Conservation (phyloP, 1,284 basidiomycete genomes). For the Fereydounia khargensis region DNA sequence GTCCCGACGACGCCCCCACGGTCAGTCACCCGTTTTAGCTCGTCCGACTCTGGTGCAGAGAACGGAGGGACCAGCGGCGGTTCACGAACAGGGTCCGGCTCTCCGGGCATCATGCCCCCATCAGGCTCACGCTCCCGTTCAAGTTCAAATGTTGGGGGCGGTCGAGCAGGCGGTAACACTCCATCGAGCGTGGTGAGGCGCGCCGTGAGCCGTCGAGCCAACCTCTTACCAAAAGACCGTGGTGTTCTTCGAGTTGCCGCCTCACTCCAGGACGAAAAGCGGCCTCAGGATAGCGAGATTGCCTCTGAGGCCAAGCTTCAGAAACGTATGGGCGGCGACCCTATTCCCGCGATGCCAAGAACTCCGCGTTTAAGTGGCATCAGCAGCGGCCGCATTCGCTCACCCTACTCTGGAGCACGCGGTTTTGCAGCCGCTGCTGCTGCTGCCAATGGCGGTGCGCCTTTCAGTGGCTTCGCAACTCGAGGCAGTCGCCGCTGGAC, state of each 20-base stretch:
- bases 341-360: slow-evolving; percentile 20
- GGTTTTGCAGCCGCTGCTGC: background rate
- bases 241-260: slow-evolving; percentile 48
- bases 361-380: slow-evolving; percentile 13
- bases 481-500: background rate
- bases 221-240: slow-evolving; percentile 31
- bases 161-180: too few species aligned
- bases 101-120: slow-evolving; percentile 4
- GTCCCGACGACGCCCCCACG: background rate
- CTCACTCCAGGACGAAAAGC: slow-evolving; percentile 41
- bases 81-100: background rate
- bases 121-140: slow-evolving; percentile 3
- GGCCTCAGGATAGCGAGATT: slow-evolving; percentile 45
- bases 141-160: background rate
- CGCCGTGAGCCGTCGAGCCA: slow-evolving; percentile 18
- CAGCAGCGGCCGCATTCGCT: slow-evolving; percentile 1
- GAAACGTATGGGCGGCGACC: slow-evolving; percentile 34
- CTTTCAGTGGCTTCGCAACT: slow-evolving; percentile 9
- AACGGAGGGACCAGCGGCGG: slow-evolving; percentile 14
- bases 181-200: slow-evolving; percentile 14
- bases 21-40: slow-evolving; percentile 1
- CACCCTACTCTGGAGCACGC: slow-evolving; percentile 1
- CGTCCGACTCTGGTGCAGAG: slow-evolving; percentile 30
- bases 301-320: slow-evolving; percentile 53
- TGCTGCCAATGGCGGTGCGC: background rate